Percentiles rank a stretch among this genome's conserved stretches.
Conservation (phyloP, 164 flowering plant species). For the Magnolia changhungtana region DNA sequence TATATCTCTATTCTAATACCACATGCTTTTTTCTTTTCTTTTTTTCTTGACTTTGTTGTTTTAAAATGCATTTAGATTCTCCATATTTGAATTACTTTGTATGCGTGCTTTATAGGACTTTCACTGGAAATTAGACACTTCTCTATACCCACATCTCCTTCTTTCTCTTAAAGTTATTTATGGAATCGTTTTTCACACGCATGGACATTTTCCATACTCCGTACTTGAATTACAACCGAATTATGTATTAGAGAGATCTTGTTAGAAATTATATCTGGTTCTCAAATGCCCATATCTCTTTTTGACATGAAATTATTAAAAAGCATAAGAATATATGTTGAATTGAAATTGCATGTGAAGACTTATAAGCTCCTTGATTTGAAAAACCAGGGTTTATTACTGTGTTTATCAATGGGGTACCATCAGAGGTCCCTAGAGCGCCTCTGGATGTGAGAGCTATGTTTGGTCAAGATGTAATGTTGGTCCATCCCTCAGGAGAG, state of each 20-base stretch:
- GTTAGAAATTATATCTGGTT: background rate
- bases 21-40: background rate
- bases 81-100: background rate
- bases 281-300: background rate
- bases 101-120: too few species aligned
- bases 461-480: conserved; percentile 66
- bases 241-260: background rate
- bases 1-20: background rate
- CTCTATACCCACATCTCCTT: too few species aligned
- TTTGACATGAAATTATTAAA: background rate
- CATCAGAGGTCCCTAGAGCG: conserved; percentile 71
- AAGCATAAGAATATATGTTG: background rate
- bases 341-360: background rate
- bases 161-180: too few species aligned
- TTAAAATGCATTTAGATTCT: background rate
- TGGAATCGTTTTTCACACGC: too few species aligned
- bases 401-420: conserved; percentile 79
- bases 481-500: conserved; percentile 82
- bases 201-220: too few species aligned
- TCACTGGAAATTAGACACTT: too few species aligned
- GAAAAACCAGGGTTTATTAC: conserved; percentile 49
- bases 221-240: too few species aligned
- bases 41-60: background rate
- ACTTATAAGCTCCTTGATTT: background rate
- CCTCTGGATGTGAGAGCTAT: conserved; percentile 62